These are phyloP conservation scores for Pezicula rhizophila DNA, from an alignment of 2,329 filamentous ascomycete species.

Conservation along the genomic window DNA sequence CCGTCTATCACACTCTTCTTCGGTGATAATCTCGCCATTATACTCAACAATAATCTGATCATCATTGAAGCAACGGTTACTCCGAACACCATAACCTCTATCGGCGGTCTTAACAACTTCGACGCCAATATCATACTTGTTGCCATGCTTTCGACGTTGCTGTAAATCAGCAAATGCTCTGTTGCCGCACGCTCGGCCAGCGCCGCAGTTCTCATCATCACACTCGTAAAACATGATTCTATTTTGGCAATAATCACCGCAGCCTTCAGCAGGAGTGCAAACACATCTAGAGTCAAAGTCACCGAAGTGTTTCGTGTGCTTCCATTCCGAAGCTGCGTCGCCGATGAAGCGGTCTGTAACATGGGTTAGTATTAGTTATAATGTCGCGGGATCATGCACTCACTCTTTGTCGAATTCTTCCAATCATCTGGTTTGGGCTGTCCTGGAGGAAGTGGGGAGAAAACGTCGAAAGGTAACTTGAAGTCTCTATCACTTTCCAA, in stretches of 20 bases:
- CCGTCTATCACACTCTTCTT: conserved; percentile 83
- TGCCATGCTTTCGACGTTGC: conserved; percentile 67
- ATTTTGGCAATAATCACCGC: conserved; percentile 87
- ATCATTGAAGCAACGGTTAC: conserved; percentile 78
- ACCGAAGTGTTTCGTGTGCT: conserved; percentile 68
- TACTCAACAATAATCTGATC: conserved; percentile 98
- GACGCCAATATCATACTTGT: conserved; percentile 86
- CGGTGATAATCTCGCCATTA: conserved; percentile 94
- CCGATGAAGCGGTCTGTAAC: conserved; percentile 78
- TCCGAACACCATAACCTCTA: conserved; percentile 85
- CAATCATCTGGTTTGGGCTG: conserved; percentile 92
- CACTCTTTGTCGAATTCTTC: conserved; percentile 87
- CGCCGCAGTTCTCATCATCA: conserved; percentile 79
- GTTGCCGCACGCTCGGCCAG: conserved; percentile 76
- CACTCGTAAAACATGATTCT: conserved; percentile 97
- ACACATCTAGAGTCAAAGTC: conserved; percentile 73
- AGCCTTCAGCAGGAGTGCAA: conserved; percentile 72
- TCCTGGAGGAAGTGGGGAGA: conserved; percentile 76
- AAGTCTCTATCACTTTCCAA: conserved; percentile 74
- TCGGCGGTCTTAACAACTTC: conserved; percentile 89
- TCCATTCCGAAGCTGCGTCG: conserved; percentile 74
- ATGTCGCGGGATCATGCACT: conserved; percentile 28
- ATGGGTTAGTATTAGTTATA: conserved; percentile 13
- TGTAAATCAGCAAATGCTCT: conserved; percentile 79
- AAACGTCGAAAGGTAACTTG: conserved; percentile 83